These are phyloP conservation scores for Pseudogymnoascus sp. DNA, from an alignment of 2,329 filamentous ascomycete species.

Conservation along the genomic window DNA sequence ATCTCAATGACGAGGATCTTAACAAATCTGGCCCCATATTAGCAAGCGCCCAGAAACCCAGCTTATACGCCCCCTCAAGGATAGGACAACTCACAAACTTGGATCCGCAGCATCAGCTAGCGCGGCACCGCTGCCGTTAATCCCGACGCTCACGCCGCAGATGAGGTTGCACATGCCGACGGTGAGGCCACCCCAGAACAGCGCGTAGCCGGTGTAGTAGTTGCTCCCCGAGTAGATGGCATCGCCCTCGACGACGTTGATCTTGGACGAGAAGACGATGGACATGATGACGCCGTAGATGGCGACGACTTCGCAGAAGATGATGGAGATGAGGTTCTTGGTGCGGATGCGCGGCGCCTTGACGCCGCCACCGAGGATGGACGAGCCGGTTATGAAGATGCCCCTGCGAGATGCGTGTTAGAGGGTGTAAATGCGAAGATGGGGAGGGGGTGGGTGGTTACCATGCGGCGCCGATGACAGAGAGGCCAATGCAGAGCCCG, in stretches of 20 bases:
- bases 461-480: constrained; percentile 96
- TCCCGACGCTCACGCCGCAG: constrained; percentile 92
- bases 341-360: constrained; percentile 95
- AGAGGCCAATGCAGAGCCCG: constrained; percentile 87
- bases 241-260: constrained; percentile 58
- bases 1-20: constrained; percentile 99
- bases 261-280: constrained; percentile 91
- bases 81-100: constrained; percentile 58
- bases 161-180: constrained; percentile 94
- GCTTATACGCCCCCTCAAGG: background rate
- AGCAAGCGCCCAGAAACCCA: constrained; percentile 13
- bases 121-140: constrained; percentile 95
- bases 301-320: constrained; percentile 99
- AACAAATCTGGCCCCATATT: constrained; percentile 63
- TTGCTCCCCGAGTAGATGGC: constrained; percentile 66
- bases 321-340: constrained; percentile 99
- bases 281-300: constrained; percentile 99
- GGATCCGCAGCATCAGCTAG: constrained; percentile 91
- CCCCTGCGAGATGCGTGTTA: constrained; percentile 55
- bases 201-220: constrained; percentile 88
- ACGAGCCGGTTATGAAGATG: constrained; percentile 96
- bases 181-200: constrained; percentile 93
- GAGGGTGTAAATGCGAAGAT: background rate
- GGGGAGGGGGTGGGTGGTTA: constrained; percentile 36
- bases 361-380: constrained; percentile 93